Evolutionary conservation across 768 basidiomycete genomes (phyloP), one percentile per base, ranked within the genome.

Genomic region (Boletus rubescentipes): DNA sequence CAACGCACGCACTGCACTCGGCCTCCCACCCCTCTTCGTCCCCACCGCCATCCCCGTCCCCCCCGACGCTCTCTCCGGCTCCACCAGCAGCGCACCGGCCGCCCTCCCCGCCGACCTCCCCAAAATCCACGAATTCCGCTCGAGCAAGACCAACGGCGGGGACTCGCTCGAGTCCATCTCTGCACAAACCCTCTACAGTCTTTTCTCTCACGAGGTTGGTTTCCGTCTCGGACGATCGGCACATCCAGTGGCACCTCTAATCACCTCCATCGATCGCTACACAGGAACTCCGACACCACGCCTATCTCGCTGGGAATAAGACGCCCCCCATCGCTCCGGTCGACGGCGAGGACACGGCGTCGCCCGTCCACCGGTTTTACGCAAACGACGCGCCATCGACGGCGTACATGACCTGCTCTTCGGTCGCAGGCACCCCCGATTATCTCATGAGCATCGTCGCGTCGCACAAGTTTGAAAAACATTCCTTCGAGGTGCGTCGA

Each of bases 11-110:
- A 57, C 67, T 11, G 72, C 78, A 0, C 63, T 81, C 20, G 74
- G 76, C 32, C 73, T 86, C 0, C 76, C 80, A 0, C 79, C 78
- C 0, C 67, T 80, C 16, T 85, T 85, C 64, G 70, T 78, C 30
- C 82, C 85, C 23, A 60, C 61, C 46, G 60, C 63, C 34, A 55
- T 70, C 23, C 55, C 57, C 42, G 54, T 53, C 9, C 47, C 63
- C 21, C 10, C 44, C 0, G 64, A 57, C 15, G 15, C 3, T 15
- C 15, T 34, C 41, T 31, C 9, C 18, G 11, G 32, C 36, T 5
- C 26, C 20, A 8, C 21, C 51, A 43, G 46, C 51, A 53, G 5
- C 39, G 18, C 49, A 29, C 32, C 55, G 1, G 51, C 39, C 55
- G 49, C 39, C 43, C 59, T 41, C 39, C 57, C 58, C 46, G 18